A percentile compares a stretch with the other conserved stretches of the same genome.
These are phyloP conservation scores for Puccinia polysora DNA, from an alignment of 1,284 basidiomycete species.

Conservation along the genomic window DNA sequence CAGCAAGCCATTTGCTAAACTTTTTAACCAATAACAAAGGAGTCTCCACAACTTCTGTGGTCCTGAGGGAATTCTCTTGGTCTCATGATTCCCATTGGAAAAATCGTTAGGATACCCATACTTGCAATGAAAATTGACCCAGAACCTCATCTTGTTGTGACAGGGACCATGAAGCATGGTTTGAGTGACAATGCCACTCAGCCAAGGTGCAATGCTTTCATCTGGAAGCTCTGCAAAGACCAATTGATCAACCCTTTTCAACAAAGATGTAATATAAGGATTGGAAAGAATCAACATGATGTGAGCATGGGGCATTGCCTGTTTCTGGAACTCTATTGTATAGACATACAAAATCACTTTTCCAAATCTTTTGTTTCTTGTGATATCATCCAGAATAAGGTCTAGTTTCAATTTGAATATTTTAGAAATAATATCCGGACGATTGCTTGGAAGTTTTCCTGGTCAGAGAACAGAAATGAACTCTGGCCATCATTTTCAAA, in stretches of 20 bases:
- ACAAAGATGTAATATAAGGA: conserved; percentile 51
- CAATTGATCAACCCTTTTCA: conserved; percentile 54
- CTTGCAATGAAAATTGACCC: too few relatives aligned
- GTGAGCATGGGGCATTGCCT: conserved; percentile 58
- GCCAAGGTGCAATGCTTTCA: conserved; percentile 44
- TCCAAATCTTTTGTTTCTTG: conserved; percentile 54
- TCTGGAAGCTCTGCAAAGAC: conserved; percentile 57
- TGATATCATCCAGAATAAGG: conserved; percentile 54
- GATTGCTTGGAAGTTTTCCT: conserved; percentile 51
- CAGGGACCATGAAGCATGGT: conserved; percentile 60
- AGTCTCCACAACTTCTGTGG: too few relatives aligned
- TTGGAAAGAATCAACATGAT: conserved; percentile 55
- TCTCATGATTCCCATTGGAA: too few relatives aligned
- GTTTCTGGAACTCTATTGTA: conserved; percentile 59
- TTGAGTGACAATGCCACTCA: conserved; percentile 48
- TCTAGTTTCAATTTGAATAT: conserved; percentile 57
- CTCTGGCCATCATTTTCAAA: conserved; percentile 53
- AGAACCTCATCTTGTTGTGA: too few relatives aligned
- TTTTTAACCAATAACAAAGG: background rate
- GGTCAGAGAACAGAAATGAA: conserved; percentile 56
- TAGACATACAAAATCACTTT: conserved; percentile 54
- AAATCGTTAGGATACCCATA: too few relatives aligned
- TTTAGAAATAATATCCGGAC: conserved; percentile 57
- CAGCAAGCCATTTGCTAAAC: background rate
- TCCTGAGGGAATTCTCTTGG: too few relatives aligned